Evolutionary conservation across 768 basidiomycete species (phyloP).

Genomic region (Roridomyces roridus): DNA sequence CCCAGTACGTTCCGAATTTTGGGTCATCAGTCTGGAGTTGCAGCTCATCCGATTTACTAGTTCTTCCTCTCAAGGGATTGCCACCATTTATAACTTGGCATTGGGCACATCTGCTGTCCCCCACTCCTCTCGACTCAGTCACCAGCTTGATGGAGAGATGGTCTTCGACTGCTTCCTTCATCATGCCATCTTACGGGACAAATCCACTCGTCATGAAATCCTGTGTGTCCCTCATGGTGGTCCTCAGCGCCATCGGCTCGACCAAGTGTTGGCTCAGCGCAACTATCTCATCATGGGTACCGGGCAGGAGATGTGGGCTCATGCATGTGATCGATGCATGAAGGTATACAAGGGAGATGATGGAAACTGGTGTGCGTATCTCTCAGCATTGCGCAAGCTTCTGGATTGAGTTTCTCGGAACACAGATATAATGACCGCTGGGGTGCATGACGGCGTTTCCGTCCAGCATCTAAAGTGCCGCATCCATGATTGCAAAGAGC

Average conservation of each 20-base stretch:
- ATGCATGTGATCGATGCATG: slow-evolving; percentile 11
- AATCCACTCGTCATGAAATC: not conserved
- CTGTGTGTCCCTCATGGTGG: not conserved
- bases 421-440: slow-evolving; percentile 9
- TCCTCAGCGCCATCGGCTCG: not conserved
- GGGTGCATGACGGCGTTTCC: slow-evolving; percentile 8
- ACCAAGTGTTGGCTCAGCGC: not conserved
- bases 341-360: slow-evolving; percentile 9
- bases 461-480: not conserved
- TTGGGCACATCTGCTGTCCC: not conserved
- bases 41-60: too few species aligned
- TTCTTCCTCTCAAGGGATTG: slow-evolving; percentile 1
- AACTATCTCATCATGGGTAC: slow-evolving; percentile 12
- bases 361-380: slow-evolving; percentile 1
- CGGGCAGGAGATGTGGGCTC: slow-evolving; percentile 17
- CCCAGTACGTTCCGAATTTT: too few species aligned
- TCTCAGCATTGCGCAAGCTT: not conserved
- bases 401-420: too few species aligned
- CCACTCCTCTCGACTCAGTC: not conserved
- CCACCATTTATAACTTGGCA: slow-evolving; percentile 1
- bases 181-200: not conserved
- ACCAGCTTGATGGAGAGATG: not conserved
- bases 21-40: too few species aligned
- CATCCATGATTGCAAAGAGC: slow-evolving; percentile 7
- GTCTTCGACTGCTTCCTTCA: not conserved